phyloP scores from a whole-genome alignment of 768 basidiomycete genomes.

The Termitomyces sp. region DNA sequence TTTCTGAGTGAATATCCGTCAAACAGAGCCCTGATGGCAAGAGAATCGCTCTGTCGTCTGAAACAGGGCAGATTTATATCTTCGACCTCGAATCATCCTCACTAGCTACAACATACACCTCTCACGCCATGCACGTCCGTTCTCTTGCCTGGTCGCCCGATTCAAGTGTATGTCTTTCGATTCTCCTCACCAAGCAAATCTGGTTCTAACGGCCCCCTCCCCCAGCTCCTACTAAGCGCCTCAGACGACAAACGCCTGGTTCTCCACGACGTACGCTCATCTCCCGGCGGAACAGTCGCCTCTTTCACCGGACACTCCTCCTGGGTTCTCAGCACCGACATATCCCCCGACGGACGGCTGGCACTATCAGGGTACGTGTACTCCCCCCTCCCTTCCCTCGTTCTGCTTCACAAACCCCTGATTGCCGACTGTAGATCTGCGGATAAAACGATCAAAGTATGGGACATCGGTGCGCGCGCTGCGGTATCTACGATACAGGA shows the following conservation, averaged over 20 bases:
- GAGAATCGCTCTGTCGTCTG: conserved; percentile 77
- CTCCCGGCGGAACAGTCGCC: conserved; percentile 78
- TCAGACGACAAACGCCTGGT: conserved; percentile 93
- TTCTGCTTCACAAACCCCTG: not conserved
- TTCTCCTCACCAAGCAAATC: too few species aligned
- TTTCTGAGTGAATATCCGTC: not conserved
- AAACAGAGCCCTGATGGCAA: conserved; percentile 84
- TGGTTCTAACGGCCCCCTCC: not conserved
- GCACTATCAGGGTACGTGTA: conserved; percentile 72
- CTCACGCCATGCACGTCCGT: conserved; percentile 89
- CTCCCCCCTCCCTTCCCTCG: not conserved
- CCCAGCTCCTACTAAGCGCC: conserved; percentile 82
- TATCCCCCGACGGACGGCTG: conserved; percentile 78
- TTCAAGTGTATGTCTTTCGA: conserved; percentile 60
- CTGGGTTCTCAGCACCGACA: conserved; percentile 84
- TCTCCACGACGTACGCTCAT: conserved; percentile 84
- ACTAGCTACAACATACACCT: conserved; percentile 70
- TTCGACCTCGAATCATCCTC: conserved; percentile 74
- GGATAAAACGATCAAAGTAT: conserved; percentile 83
- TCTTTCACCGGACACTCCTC: conserved; percentile 86
- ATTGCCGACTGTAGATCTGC: conserved; percentile 53
- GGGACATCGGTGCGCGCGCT: conserved; percentile 76
- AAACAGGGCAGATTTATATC: conserved; percentile 85
- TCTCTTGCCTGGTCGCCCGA: conserved; percentile 89
- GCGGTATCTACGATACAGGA: conserved; percentile 79